Base-by-base conservation (phyloP, 805 yeast genomes). In the Kockiozyma suomiensis region DNA sequence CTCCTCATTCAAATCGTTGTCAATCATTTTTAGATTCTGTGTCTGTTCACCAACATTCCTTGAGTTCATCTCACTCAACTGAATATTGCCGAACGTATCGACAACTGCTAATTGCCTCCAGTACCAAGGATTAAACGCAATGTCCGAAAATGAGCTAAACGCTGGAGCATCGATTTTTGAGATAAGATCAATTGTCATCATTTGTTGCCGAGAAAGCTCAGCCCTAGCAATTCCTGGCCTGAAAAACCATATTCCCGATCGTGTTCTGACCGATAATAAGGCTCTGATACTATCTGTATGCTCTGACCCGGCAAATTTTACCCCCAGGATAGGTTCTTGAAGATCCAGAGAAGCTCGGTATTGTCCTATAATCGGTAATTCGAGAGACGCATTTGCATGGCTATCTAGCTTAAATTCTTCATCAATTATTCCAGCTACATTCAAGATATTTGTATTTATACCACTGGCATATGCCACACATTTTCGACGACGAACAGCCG, bases 51-150 rank as follows among this genome's bases (percentile, higher is more conserved):
- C 49, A 19, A 28, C 35, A 21, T 38, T 13, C 32, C 30, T 43
- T 2, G 35, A 12, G 17, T 38, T 46, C 46, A 19, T 33, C 43
- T 26, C 38, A 4, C 38, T 15, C 21, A 54, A 15, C 21, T 32
- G 30, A 12, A 54, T 28, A 17, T 37, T 47, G 0, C 85, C 85
- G 32, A 73, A 70, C 5, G 75, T 67, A 65, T 82, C 85, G 3
- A 81, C 68, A 2, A 75, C 64, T 3, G 72, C 73, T 57, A 79
- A 65, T 26, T 66, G 65, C 10, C 63, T 56, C 54, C 63, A 59
- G 25, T 72, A 69, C 64, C 68, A 69, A 0, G 79, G 79, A 56
- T 74, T 73, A 59, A 78, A 78, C 2, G 69, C 46, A 17, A 74
- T 69, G 66, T 81, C 79, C 1, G 81, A 15, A 43, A 37, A 51